Evolutionary conservation across 2,329 filamentous ascomycete genomes (phyloP), one percentile per base, ranked within the genome.

Genomic region (Neospermospora avenae): DNA sequence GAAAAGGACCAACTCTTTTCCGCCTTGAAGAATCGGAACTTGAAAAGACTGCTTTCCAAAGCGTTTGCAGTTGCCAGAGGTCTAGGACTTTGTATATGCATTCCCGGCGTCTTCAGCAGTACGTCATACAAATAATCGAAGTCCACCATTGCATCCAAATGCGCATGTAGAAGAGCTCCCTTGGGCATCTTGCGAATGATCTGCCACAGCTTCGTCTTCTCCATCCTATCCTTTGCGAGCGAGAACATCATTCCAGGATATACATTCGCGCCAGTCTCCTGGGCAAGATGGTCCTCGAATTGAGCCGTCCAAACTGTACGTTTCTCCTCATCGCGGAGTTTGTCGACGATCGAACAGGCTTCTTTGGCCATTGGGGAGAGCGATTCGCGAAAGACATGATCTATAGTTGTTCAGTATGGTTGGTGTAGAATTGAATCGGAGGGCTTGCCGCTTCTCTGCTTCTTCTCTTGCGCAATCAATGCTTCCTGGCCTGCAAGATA

Each of bases 231-330:
- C 74, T 92, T 93, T 67, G 91, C 91, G 37, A 93, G 81, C 37
- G 84, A 87, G 75, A 96, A 97, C 89, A 96, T 95, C 88, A 96
- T 96, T 11, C 93, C 93, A 0, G 91, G 91, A 71, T 89, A 91
- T 54, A 93, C 78, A 66, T 85, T 84, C 62, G 84, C 81, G 67
- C 85, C 80, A n/a, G 75, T 77, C 58, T 84, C 77, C 64, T 83
- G 81, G 3, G 87, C 86, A 3, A 91, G 77, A 46, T 80, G 80
- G 70, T 93, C 86, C 68, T 93, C 89, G 53, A 89, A 84, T 48
- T 84, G 82, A 34, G 83, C 79, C 10, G 87, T 91, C 93, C 92
- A 96, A 61, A 93, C 78, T 2, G 84, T 87, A 55, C 81, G 78
- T 69, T 87, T 84, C 76, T 98, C 93, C 68, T 90, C 84, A 55